Conservation (phyloP, 2,329 filamentous ascomycete genomes). For the Corynespora cassiicola region DNA sequence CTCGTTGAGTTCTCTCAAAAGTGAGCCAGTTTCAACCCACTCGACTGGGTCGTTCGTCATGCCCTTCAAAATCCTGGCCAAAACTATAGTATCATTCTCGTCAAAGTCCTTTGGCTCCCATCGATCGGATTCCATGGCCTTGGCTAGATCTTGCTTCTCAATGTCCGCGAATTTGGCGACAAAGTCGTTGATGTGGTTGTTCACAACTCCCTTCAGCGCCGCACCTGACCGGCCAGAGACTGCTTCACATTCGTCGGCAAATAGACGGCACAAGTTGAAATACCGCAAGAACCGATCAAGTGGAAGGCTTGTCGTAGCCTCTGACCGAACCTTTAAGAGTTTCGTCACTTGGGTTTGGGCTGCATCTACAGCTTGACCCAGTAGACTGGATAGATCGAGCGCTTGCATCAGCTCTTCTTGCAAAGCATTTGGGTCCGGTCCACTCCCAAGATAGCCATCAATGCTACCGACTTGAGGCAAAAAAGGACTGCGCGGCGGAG, state of each 20-base stretch:
- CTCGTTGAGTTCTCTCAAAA: slow-evolving; percentile 27
- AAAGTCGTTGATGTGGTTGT: slow-evolving; percentile 82
- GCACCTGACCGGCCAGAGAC: slow-evolving; percentile 81
- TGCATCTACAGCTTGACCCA: slow-evolving; percentile 81
- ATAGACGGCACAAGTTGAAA: slow-evolving; percentile 81
- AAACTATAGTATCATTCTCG: slow-evolving; percentile 64
- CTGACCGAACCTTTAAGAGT: slow-evolving; percentile 76
- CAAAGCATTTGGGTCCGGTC: slow-evolving; percentile 31
- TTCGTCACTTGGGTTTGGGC: slow-evolving; percentile 77
- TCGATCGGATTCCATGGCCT: slow-evolving; percentile 79
- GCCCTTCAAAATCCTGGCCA: slow-evolving; percentile 70
- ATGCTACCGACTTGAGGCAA: slow-evolving; percentile 48
- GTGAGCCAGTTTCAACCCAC: slow-evolving; percentile 67
- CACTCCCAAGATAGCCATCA: slow-evolving; percentile 46
- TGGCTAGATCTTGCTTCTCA: slow-evolving; percentile 76
- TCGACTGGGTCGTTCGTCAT: slow-evolving; percentile 73
- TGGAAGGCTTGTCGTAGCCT: slow-evolving; percentile 73
- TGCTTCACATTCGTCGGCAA: slow-evolving; percentile 86
- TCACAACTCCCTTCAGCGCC: slow-evolving; percentile 78
- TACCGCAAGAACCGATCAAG: slow-evolving; percentile 78
- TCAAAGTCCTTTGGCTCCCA: slow-evolving; percentile 81
- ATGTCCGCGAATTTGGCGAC: slow-evolving; percentile 73
- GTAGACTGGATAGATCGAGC: slow-evolving; percentile 77
- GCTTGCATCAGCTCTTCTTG: slow-evolving; percentile 80
- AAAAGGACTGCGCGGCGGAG: slow-evolving; percentile 55